Evolutionary conservation across 2,329 filamentous ascomycete species (phyloP), one percentile per base, ranked within the genome.

Genomic region (Coniochaeta sp.): DNA sequence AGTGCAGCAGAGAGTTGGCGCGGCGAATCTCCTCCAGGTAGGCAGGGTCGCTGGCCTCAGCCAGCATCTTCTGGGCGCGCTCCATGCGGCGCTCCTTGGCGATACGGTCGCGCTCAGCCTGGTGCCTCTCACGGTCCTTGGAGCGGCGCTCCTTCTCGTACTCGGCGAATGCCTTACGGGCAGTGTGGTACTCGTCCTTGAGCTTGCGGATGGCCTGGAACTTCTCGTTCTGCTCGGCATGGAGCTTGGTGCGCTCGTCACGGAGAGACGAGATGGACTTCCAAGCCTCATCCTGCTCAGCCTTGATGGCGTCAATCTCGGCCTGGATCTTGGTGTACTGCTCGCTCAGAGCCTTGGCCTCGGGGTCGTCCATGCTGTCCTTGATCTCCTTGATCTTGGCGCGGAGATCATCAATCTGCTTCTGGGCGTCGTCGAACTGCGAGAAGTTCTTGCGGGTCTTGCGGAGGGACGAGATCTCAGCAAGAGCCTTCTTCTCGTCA

Each of bases 381-480:
- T 89, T 89, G 67, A 96, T 85, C 62, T 90, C 85, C 66, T 91
- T 86, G 64, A 96, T 91, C 73, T 95, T 88, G 57, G 84, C 79
- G 75, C 90, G 92, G 60, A 95, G 75, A 51, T 91, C 85, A 63
- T 94, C 88, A 61, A 99, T 97, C 59, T 81, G 81, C 79, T 95
- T 95, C 73, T 97, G 89, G 30, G 84, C 78, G 54, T 87, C 84
- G 54, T 95, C 90, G 63, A 97, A 87, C 56, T 84, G 82, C 53
- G 85, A 83, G 68, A 99, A 96, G 71, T 83, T 87, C 83, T 96
- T 97, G 74, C 89, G 89, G 64, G 87, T 81, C 77, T 95, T 95
- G 70, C 87, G 86, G 59, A 97, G 75, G 67, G 75, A 86, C 48
- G 87, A 88, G 61, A 96, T 86, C 63, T 96, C 90, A 49, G 81